These are phyloP conservation scores for Davidsoniella virescens DNA, from an alignment of 2,329 filamentous ascomycete genomes.

Conservation along the genomic window DNA sequence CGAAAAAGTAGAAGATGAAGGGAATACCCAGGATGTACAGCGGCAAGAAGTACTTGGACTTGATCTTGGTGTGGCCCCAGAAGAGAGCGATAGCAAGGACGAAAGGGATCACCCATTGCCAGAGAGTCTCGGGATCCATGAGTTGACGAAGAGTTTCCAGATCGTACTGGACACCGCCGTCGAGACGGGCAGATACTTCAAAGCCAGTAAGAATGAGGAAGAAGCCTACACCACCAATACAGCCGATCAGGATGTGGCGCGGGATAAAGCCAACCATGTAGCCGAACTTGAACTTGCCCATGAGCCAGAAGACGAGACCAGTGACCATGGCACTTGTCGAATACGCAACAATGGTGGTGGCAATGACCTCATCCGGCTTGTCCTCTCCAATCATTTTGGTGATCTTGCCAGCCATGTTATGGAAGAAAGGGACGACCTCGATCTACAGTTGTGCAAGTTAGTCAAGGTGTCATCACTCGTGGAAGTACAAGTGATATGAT, in stretches of 20 bases:
- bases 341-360: constrained; percentile 86
- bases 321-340: constrained; percentile 82
- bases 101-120: constrained; percentile 72
- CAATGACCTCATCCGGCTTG: constrained; percentile 71
- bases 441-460: constrained; percentile 36
- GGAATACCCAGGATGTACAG: constrained; percentile 71
- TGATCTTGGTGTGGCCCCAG: constrained; percentile 56
- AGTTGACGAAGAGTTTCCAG: constrained; percentile 60
- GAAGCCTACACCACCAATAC: constrained; percentile 92
- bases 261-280: constrained; percentile 95
- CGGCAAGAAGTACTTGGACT: constrained; percentile 73
- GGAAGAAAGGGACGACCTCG: constrained; percentile 96
- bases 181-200: constrained; percentile 78
- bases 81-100: constrained; percentile 60
- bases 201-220: constrained; percentile 85
- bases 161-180: constrained; percentile 72
- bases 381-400: constrained; percentile 61
- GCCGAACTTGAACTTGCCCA: constrained; percentile 75
- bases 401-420: constrained; percentile 92
- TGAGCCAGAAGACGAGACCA: constrained; percentile 76
- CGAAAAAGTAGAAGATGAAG: constrained; percentile 60
- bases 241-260: constrained; percentile 87
- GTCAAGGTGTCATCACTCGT: not conserved
- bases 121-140: constrained; percentile 54
- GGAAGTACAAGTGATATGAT: no score